Base-by-base conservation (phyloP, 495 filamentous ascomycete genomes). In the Neurospora terricola region DNA sequence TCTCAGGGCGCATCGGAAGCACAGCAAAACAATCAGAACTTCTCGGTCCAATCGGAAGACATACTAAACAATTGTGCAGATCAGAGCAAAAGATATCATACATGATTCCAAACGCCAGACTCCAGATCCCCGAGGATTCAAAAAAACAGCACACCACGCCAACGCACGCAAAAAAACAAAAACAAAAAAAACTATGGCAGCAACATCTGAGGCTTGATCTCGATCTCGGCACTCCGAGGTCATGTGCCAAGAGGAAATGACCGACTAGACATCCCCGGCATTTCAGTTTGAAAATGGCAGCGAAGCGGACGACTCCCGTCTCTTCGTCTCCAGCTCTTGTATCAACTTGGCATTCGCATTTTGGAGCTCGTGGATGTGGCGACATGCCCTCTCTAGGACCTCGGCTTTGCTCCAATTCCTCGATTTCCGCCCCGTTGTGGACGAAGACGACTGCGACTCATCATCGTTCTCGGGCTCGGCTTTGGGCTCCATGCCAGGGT, bases 331-430 rank as follows among this genome's bases (percentile, higher is more conserved):
- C 54, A 66, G 14, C 54, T 66, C 54, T 66, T 66, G 27, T 9
- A 66, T 66, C 27, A 66, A 66, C 27, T 18, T 66, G 23, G 54
- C 54, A 18, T 66, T 66, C 12, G 27, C 14, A 34, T 30, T 18
- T 66, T 66, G 54, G 30, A 66, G 54, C 23, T 66, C 54, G 27
- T 16, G 62, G 72, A 80, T 80, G 21, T 75, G 45, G n/a, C 72
- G 36, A 40, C 73, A 74, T 12, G 78, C 78, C 43, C 78, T 38
- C 18, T 80, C 78, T 27, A 80, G 37, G 69, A 80, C 78, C 70
- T 80, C 78, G 59, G 78, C 78, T 70, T 80, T 80, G 75, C 77
- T 80, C 69, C 75, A n/a, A 3, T 70, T 66, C 14, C 27, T 34
- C 27, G 54, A 42, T 48, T 72, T 73, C 45, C 39, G 70, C 38